Percentiles rank a stretch among this genome's conserved stretches.
Conservation (phyloP, 1,284 basidiomycete genomes). For the Puccinia novopanici region DNA sequence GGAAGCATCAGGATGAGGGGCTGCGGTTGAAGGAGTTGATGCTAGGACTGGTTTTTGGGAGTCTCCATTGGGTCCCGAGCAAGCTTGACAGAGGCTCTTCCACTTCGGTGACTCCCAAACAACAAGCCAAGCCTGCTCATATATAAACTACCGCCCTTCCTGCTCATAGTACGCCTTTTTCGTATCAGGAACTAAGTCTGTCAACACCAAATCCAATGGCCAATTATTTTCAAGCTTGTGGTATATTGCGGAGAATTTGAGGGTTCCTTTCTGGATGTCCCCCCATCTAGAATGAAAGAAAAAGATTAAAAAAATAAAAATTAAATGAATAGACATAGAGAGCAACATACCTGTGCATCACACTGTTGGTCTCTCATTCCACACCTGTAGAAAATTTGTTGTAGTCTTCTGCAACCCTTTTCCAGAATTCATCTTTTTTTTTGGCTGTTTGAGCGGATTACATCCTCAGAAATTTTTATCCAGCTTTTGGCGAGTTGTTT, state of each 20-base stretch:
- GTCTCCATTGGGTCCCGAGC: neutral
- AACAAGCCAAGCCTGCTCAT: no score
- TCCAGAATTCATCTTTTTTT: no score
- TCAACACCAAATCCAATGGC: neutral
- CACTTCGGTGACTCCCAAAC: neutral
- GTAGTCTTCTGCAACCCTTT: neutral
- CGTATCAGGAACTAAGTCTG: neutral
- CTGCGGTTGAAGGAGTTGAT: neutral
- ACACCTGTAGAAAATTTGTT: neutral
- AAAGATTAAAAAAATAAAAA: neutral
- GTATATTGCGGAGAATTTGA: neutral
- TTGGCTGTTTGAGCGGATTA: neutral
- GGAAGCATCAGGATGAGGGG: no score
- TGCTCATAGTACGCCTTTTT: no score
- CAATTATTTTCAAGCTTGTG: neutral
- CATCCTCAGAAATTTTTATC: neutral
- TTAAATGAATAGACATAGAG: neutral
- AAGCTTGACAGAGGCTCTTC: neutral
- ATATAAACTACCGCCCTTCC: no score
- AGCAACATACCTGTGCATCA: slow-evolving; percentile 2
- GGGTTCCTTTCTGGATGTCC: neutral
- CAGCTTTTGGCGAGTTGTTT: neutral
- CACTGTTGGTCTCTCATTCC: neutral
- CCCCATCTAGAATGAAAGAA: neutral
- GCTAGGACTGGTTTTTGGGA: no score